Conservation (phyloP, 805 yeast species). For the Candida gorgasii region DNA sequence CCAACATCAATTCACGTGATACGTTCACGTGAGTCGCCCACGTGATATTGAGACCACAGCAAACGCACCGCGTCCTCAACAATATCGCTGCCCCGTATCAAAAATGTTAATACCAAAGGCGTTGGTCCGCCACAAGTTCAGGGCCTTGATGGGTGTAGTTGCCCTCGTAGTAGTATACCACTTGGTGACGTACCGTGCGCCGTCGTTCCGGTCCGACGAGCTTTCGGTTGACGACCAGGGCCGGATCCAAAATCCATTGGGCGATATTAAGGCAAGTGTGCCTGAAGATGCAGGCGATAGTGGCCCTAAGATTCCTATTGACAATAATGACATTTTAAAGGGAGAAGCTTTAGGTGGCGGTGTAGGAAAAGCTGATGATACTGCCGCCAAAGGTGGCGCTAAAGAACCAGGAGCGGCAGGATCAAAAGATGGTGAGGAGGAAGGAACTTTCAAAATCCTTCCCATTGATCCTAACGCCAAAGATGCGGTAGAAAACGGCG, state of each 20-base stretch:
- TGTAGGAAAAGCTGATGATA: conserved; percentile 1
- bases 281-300: background rate
- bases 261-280: conserved; percentile 5
- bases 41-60: too few relatives aligned
- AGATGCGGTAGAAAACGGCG: background rate
- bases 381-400: background rate
- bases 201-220: background rate
- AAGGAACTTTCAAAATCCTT: background rate
- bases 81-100: too few relatives aligned
- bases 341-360: background rate
- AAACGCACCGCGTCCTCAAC: too few relatives aligned
- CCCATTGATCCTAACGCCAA: background rate
- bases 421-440: background rate
- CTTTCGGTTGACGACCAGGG: background rate
- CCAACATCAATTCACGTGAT: too few relatives aligned
- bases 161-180: background rate
- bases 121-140: conserved; percentile 7
- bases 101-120: conserved; percentile 3
- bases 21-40: too few relatives aligned
- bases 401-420: background rate
- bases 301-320: background rate
- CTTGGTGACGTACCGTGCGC: background rate
- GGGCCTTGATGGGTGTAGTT: background rate
- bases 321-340: background rate
- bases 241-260: conserved; percentile 10